phyloP scores from a whole-genome alignment of 495 filamentous ascomycete genomes.

The Lepraria neglecta region DNA sequence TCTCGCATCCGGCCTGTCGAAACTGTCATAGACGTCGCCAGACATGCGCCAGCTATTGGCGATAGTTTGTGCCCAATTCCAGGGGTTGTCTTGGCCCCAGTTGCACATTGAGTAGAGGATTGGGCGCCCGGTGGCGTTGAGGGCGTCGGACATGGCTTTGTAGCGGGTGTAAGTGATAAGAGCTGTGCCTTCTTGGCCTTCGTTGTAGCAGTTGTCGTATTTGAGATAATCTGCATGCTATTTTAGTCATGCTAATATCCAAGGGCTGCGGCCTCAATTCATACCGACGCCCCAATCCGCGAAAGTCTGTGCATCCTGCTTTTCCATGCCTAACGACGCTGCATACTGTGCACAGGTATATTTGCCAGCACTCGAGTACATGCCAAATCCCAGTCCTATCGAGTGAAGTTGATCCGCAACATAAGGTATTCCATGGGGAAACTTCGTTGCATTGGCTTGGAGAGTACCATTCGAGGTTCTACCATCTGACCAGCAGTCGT shows the following conservation, averaged over 20 bases:
- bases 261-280: conserved; percentile 4
- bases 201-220: conserved; percentile 66
- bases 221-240: conserved; percentile 47
- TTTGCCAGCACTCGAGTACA: conserved; percentile 46
- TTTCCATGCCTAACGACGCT: conserved; percentile 53
- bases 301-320: conserved; percentile 54
- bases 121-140: conserved; percentile 46
- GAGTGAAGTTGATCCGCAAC: conserved; percentile 41
- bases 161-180: conserved; percentile 48
- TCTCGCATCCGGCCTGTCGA: conserved; percentile 32
- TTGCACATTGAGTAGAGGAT: conserved; percentile 53
- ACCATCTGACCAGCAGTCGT: conserved; percentile 51
- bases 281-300: conserved; percentile 53
- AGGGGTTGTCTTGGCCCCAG: conserved; percentile 43
- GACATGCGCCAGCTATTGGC: conserved; percentile 53
- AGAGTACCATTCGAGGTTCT: conserved; percentile 37
- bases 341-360: conserved; percentile 46
- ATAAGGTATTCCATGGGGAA: conserved; percentile 42
- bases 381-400: conserved; percentile 44
- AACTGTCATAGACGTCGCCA: conserved; percentile 44
- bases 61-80: conserved; percentile 52
- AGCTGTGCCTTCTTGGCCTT: conserved; percentile 45
- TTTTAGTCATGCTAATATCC: conserved; percentile 7
- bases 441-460: conserved; percentile 38
- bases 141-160: conserved; percentile 54